Evolutionary conservation across 2,329 filamentous ascomycete species (phyloP).

Genomic region (Alternaria arbusti): DNA sequence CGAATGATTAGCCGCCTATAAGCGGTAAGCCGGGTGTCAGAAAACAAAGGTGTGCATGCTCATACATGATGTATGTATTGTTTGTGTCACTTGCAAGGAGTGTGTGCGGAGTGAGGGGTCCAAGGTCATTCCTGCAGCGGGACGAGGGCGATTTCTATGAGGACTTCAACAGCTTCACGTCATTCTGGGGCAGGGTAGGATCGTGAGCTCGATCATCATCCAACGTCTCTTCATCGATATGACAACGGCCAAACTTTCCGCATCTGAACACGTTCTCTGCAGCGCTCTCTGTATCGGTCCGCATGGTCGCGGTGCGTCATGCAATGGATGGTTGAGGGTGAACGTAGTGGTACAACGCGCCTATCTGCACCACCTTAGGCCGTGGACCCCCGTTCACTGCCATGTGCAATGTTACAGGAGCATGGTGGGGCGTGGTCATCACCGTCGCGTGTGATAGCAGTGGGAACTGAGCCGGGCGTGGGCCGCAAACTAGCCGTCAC

Average conservation of each 20-base stretch:
- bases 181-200: conserved; percentile 21
- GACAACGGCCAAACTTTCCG: conserved; percentile 28
- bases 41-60: conserved; percentile 26
- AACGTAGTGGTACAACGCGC: conserved; percentile 41
- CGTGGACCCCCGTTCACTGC: conserved; percentile 13
- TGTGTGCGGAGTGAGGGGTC: background rate
- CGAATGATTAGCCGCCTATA: conserved; percentile 83
- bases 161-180: conserved; percentile 20
- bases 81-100: conserved; percentile 7
- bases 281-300: conserved; percentile 3
- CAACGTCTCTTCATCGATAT: conserved; percentile 32
- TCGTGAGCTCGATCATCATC: conserved; percentile 24
- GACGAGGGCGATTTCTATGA: conserved; percentile 25
- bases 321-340: conserved; percentile 33
- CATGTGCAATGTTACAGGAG: conserved; percentile 32
- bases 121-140: conserved; percentile 1
- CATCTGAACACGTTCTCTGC: conserved; percentile 20
- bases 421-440: conserved; percentile 21
- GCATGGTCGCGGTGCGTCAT: conserved; percentile 25
- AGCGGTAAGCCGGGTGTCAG: conserved; percentile 35
- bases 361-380: conserved; percentile 25
- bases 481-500: background rate
- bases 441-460: conserved; percentile 3
- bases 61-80: conserved; percentile 38
- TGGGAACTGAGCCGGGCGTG: conserved; percentile 6